Evolutionary conservation across 441 rosid species (phyloP).

Genomic region (Gossypium aridum): DNA sequence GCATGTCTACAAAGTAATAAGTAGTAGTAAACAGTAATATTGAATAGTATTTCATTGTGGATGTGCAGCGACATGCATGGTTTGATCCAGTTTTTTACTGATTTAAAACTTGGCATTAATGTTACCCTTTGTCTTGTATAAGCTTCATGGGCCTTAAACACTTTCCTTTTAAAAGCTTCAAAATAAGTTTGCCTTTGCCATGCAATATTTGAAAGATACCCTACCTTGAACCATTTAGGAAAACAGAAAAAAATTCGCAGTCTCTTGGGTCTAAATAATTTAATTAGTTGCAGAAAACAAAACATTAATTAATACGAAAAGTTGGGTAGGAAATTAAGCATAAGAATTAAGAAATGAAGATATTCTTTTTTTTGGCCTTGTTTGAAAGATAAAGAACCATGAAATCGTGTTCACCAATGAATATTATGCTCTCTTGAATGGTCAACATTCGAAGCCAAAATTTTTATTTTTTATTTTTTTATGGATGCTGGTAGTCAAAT

Average conservation of each 20-base stretch:
- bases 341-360: not conserved
- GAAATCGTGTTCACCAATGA: constrained; percentile 2
- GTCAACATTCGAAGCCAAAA: not conserved
- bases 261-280: not conserved
- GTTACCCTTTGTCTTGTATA: not conserved
- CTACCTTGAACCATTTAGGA: not conserved
- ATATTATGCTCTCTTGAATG: not conserved
- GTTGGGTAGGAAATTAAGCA: not conserved
- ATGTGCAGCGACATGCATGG: not conserved
- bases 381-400: not conserved
- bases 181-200: not conserved
- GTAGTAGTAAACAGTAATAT: not conserved
- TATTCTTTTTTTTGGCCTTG: not conserved
- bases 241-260: not conserved
- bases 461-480: not conserved
- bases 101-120: not conserved
- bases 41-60: not conserved
- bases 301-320: not conserved
- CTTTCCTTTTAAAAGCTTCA: too few species aligned
- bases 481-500: not conserved
- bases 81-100: not conserved
- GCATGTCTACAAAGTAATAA: not conserved
- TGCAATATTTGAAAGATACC: not conserved
- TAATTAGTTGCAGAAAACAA: not conserved
- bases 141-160: not conserved